phyloP scores from a whole-genome alignment of 176 grass and related monocot species.

The Saccharum spontaneum region DNA sequence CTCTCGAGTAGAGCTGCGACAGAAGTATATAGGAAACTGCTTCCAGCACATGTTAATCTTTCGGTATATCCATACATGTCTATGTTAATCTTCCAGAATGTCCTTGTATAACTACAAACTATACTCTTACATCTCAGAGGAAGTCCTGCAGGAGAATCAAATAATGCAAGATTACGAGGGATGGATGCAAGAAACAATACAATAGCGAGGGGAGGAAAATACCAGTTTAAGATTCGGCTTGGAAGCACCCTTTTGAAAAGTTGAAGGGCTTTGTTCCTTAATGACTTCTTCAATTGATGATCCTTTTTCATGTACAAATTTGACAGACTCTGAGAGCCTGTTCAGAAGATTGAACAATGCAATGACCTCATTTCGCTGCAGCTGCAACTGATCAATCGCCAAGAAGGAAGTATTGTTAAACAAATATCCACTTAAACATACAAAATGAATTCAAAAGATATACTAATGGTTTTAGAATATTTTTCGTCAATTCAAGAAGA shows the following conservation, averaged over 20 bases:
- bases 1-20: conserved; percentile 20
- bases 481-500: neutral
- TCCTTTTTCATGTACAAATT: conserved; percentile 85
- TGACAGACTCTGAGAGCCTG: conserved; percentile 89
- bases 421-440: neutral
- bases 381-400: conserved; percentile 63
- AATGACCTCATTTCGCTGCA: conserved; percentile 97
- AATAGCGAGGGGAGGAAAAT: neutral
- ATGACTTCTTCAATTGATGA: conserved; percentile 57
- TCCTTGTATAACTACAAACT: conserved; percentile 19
- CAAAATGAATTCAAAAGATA: conserved; percentile 8
- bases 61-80: neutral
- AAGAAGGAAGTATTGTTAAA: conserved; percentile 23
- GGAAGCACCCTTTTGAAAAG: conserved; percentile 33
- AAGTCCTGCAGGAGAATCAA: conserved; percentile 17
- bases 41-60: conserved; percentile 23
- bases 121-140: conserved; percentile 4
- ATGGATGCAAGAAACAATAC: neutral
- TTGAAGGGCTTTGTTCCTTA: conserved; percentile 43
- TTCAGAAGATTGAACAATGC: conserved; percentile 89
- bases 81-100: conserved; percentile 12
- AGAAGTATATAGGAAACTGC: conserved; percentile 36
- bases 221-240: conserved; percentile 30
- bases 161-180: neutral
- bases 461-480: neutral